Conservation (phyloP, 1,284 basidiomycete genomes). For the Ustilago tritici region DNA sequence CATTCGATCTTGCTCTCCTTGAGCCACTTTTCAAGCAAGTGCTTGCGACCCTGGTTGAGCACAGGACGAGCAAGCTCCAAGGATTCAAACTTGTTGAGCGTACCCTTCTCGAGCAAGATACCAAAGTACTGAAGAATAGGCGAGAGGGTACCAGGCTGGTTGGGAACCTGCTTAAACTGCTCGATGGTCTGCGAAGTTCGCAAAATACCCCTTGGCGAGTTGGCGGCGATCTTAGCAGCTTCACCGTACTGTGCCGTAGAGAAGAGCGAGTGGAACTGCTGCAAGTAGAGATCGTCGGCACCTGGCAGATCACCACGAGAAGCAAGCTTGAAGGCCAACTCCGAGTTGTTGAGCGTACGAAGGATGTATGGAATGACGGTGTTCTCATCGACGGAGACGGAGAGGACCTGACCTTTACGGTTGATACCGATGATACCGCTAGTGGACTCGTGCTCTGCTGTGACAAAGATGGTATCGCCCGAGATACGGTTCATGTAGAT, state of each 20-base stretch:
- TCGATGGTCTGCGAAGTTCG: constrained; percentile 96
- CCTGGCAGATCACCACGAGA: constrained; percentile 97
- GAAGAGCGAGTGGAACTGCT: constrained; percentile 95
- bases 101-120: constrained; percentile 95
- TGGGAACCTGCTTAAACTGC: constrained; percentile 94
- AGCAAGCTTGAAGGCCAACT: constrained; percentile 97
- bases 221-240: constrained; percentile 98
- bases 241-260: constrained; percentile 89
- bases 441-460: constrained; percentile 91
- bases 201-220: constrained; percentile 94
- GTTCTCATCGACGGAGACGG: constrained; percentile 95
- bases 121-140: constrained; percentile 99
- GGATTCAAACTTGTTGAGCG: constrained; percentile 96
- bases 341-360: constrained; percentile 93
- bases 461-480: constrained; percentile 99
- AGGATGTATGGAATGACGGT: constrained; percentile 96
- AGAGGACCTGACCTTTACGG: constrained; percentile 98
- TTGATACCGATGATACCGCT: constrained; percentile 99
- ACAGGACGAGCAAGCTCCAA: constrained; percentile 96
- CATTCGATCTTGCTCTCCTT: constrained; percentile 99
- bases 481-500: constrained; percentile 99
- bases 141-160: constrained; percentile 88
- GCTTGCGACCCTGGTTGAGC: constrained; percentile 94
- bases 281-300: constrained; percentile 95
- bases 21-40: constrained; percentile 97